These are phyloP conservation scores for Pachyrhizus erosus DNA, from an alignment of 306 rosid genomes.

Conservation along the genomic window DNA sequence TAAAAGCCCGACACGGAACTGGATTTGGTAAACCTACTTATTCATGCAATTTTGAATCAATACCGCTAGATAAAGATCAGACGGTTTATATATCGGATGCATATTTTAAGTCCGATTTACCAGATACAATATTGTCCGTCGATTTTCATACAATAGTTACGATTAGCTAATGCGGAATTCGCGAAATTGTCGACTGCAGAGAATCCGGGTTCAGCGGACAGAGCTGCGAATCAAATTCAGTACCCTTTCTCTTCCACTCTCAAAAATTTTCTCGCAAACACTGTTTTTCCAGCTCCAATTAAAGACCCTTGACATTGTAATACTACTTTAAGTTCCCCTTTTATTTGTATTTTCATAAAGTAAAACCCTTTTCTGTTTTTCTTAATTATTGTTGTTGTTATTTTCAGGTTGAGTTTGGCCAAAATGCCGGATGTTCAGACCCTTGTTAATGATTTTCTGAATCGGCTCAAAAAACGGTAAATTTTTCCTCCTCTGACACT, in stretches of 20 bases:
- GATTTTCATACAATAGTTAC: background rate
- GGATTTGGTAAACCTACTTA: background rate
- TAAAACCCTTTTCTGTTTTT: background rate
- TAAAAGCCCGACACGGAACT: background rate
- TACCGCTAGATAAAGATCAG: background rate
- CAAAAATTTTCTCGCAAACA: background rate
- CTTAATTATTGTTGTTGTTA: background rate
- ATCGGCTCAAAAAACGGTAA: constrained; percentile 85
- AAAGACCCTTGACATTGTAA: constrained; percentile 1
- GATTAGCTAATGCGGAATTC: background rate
- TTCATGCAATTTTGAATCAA: background rate
- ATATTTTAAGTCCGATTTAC: background rate
- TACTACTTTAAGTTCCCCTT: constrained; percentile 27
- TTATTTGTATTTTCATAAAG: background rate
- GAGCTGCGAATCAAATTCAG: background rate
- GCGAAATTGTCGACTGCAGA: background rate
- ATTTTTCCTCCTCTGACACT: constrained; percentile 8
- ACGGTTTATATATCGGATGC: background rate
- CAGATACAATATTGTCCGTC: background rate
- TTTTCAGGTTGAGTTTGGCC: constrained; percentile 52
- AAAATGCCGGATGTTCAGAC: constrained; percentile 90
- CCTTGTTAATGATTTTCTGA: constrained; percentile 76
- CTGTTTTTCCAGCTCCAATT: background rate
- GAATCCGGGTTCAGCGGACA: background rate
- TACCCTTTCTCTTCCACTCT: background rate